Percentiles rank a stretch among this genome's conserved stretches.
phyloP scores from a whole-genome alignment of 163 green algal species.

The Smithsoniella earleae region DNA sequence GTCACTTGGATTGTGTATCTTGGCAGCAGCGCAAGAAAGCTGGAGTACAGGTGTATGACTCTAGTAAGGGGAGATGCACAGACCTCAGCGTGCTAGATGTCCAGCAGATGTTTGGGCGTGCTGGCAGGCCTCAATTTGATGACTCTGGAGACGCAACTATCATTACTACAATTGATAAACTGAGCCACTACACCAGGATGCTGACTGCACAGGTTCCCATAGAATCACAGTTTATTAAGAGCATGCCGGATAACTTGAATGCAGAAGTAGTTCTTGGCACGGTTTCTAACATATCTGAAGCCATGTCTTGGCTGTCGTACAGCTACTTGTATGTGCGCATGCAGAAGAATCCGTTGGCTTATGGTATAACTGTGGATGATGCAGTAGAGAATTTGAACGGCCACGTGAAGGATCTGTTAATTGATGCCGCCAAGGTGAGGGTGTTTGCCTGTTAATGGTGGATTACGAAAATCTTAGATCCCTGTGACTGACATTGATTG shows the following conservation, averaged over 20 bases:
- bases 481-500: no score
- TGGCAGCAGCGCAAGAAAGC: no score
- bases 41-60: slow-evolving; percentile 84
- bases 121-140: slow-evolving; percentile 86
- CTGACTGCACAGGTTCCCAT: slow-evolving; percentile 87
- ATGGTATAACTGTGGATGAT: slow-evolving; percentile 77
- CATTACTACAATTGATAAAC: slow-evolving; percentile 88
- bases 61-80: slow-evolving; percentile 77
- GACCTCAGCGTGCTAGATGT: slow-evolving; percentile 96
- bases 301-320: slow-evolving; percentile 77
- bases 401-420: slow-evolving; percentile 63
- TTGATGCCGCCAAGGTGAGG: slow-evolving; percentile 55
- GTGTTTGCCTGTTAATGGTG: no score
- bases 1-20: no score
- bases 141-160: slow-evolving; percentile 79
- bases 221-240: slow-evolving; percentile 77
- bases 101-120: slow-evolving; percentile 95
- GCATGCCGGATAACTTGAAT: slow-evolving; percentile 87
- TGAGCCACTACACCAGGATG: slow-evolving; percentile 90
- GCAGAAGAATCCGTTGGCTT: slow-evolving; percentile 81
- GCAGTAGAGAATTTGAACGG: background rate
- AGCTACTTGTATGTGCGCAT: slow-evolving; percentile 90
- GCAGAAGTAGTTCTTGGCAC: slow-evolving; percentile 92
- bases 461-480: no score
- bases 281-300: slow-evolving; percentile 72